These are phyloP conservation scores for Cudoniella acicularis DNA, from an alignment of 495 filamentous ascomycete genomes.

Conservation along the genomic window DNA sequence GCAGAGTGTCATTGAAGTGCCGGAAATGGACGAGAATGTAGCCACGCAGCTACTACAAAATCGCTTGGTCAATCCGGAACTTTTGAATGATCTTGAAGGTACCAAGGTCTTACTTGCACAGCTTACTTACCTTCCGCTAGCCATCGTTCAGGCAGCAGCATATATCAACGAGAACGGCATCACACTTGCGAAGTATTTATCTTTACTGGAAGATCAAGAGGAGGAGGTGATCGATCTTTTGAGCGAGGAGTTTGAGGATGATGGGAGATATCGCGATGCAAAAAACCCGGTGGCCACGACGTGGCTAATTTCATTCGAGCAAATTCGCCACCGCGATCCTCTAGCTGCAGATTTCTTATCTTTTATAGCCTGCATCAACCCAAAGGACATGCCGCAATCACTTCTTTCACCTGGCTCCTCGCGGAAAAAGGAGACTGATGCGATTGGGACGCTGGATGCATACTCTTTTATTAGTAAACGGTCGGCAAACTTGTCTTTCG, in stretches of 20 bases:
- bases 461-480: constrained; percentile 34
- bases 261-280: too few species aligned
- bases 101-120: constrained; percentile 21
- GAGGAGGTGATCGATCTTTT: constrained; percentile 25
- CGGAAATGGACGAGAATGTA: constrained; percentile 20
- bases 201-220: constrained; percentile 16
- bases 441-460: constrained; percentile 39
- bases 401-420: constrained; percentile 12
- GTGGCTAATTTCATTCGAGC: constrained; percentile 26
- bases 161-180: too few species aligned
- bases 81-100: neutral
- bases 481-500: constrained; percentile 6
- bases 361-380: constrained; percentile 19
- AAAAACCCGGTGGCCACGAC: too few species aligned
- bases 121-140: constrained; percentile 27
- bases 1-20: constrained; percentile 11
- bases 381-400: constrained; percentile 14
- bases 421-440: constrained; percentile 19
- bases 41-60: constrained; percentile 26
- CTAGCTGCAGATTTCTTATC: constrained; percentile 23
- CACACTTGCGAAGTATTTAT: constrained; percentile 4
- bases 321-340: constrained; percentile 33
- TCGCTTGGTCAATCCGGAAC: neutral
- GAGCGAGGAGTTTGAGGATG: too few species aligned
- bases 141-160: too few species aligned